These are phyloP conservation scores for Syncephalastrum racemosum DNA, from an alignment of 371 early-diverging fungal species.

Conservation along the genomic window DNA sequence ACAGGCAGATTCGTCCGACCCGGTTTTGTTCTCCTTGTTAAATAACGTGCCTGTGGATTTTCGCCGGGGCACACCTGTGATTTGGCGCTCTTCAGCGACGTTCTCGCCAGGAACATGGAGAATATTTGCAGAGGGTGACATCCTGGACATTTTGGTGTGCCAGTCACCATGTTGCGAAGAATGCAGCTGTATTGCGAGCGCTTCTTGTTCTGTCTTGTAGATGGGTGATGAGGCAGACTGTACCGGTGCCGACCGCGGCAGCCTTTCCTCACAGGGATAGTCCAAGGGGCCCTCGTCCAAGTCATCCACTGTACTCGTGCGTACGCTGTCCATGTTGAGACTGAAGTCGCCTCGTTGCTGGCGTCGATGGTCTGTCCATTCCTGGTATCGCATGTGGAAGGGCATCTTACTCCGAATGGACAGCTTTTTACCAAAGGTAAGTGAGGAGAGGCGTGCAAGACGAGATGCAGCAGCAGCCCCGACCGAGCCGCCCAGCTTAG, in stretches of 20 bases:
- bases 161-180: too few relatives aligned
- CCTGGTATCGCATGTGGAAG: constrained; percentile 36
- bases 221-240: constrained; percentile 14
- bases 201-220: neutral
- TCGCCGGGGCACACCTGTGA: constrained; percentile 9
- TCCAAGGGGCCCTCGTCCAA: neutral
- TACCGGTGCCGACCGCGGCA: neutral
- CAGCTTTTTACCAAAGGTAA: constrained; percentile 20
- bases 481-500: neutral
- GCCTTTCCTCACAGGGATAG: neutral
- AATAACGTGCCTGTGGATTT: constrained; percentile 23
- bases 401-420: constrained; percentile 26
- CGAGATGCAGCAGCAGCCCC: constrained; percentile 9
- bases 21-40: neutral
- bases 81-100: too few relatives aligned
- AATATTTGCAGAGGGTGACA: too few relatives aligned
- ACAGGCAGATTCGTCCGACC: neutral
- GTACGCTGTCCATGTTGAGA: too few relatives aligned
- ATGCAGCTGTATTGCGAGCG: too few relatives aligned
- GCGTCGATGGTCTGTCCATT: constrained; percentile 29
- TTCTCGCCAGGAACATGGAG: too few relatives aligned
- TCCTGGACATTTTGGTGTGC: too few relatives aligned
- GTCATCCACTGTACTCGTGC: too few relatives aligned
- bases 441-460: constrained; percentile 12
- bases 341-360: too few relatives aligned